Percentiles rank a stretch among this genome's conserved stretches.
phyloP scores from a whole-genome alignment of 1,284 basidiomycete genomes.

The Phellopilus nigrolimitatus region DNA sequence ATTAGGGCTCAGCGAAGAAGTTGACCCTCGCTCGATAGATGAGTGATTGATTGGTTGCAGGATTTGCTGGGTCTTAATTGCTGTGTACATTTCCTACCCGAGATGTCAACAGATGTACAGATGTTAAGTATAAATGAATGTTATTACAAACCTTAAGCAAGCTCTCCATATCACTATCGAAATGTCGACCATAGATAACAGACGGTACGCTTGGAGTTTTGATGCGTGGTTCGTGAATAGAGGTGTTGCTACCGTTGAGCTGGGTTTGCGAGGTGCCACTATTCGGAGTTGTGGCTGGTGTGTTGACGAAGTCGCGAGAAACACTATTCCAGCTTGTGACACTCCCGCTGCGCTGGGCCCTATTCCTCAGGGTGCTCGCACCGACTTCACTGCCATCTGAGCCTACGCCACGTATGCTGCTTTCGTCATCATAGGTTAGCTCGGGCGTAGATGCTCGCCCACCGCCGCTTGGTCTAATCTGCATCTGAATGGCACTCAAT shows the following conservation, averaged over 20 bases:
- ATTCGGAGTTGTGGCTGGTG: conserved; percentile 17
- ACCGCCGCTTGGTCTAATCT: conserved; percentile 47
- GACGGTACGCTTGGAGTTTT: conserved; percentile 30
- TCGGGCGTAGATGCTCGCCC: conserved; percentile 53
- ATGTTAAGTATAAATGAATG: no score
- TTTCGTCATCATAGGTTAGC: conserved; percentile 61
- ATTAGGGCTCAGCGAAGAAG: conserved; percentile 50
- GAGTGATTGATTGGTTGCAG: conserved; percentile 63
- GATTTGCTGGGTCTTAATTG: conserved; percentile 89
- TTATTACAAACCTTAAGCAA: conserved; percentile 65
- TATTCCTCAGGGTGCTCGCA: conserved; percentile 41
- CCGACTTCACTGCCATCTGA: conserved; percentile 42
- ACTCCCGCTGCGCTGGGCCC: conserved; percentile 74
- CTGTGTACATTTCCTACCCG: conserved; percentile 87
- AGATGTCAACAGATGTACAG: conserved; percentile 13
- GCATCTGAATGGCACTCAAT: conserved; percentile 76
- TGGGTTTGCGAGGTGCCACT: conserved; percentile 19
- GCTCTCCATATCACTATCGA: conserved; percentile 83
- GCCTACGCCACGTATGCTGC: conserved; percentile 46
- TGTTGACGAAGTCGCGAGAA: conserved; percentile 46
- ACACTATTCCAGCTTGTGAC: conserved; percentile 80
- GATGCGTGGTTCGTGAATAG: conserved; percentile 26
- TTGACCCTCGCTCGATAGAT: conserved; percentile 42
- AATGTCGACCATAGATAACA: conserved; percentile 56
- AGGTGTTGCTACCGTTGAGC: conserved; percentile 23